Base-by-base conservation (phyloP, 2,329 filamentous ascomycete genomes). In the Neoascochyta sp. region DNA sequence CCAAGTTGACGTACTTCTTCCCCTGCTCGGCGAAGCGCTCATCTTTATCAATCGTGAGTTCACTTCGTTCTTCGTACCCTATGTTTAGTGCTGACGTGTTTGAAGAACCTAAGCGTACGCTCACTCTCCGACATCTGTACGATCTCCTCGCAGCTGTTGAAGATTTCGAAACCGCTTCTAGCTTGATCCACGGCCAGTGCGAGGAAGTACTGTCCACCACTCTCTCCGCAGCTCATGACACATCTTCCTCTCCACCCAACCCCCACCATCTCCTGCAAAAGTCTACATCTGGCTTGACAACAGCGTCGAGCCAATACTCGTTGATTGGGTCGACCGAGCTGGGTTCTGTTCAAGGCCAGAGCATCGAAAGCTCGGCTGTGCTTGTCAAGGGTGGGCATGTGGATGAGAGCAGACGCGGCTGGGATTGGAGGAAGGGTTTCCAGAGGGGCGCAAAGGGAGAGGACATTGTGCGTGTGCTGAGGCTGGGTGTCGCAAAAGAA, bases 1-100 rank as follows among this genome's bases (percentile, higher is more conserved):
- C 11, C 86, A 86, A 48, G 85, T 93, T 41, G 90, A 96, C 50
- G 89, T 89, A 29, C 65, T 96, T 13, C 71, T 95, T 7, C 80
- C 83, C 3, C 70, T 96, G 9, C 73, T 96, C 1, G 89, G 87
- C 29, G 90, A 96, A 65, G 80, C 82, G 0, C 76, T 90, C 3
- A 76, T 86, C 2, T 86, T 95, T 39, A 69, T 93, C 38, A 78
- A 81, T 51, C 71, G 71, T 70, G 57, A 60, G 62, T 34, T 13
- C 14, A 11, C 18, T 10, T n/a, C 10, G 18, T 20, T 22, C 18
- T 16, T 28, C 59, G 7, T 39, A 23, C 31, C 22, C 50, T 22
- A 10, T 22, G n/a, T 34, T 7, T 11, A 18, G 27, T 40, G 37
- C 34, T 17, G 41, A 27, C 43, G 31, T 41, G 4, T 4, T 18